Base-by-base conservation (phyloP, 805 yeast genomes). In the Teunomyces barrocoloradensis region DNA sequence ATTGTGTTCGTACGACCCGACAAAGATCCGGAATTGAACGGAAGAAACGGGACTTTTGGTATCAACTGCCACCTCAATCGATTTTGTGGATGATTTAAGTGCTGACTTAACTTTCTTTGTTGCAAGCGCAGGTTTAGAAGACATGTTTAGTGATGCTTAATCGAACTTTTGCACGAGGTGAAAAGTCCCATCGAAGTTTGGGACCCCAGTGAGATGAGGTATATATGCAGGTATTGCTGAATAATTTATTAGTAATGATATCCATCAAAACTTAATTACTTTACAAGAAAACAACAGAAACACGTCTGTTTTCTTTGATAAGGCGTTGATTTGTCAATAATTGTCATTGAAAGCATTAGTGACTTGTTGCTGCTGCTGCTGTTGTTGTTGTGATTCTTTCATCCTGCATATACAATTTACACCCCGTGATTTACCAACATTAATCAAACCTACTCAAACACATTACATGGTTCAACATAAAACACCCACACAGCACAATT, bases 1-100 rank as follows among this genome's bases (percentile, higher is more conserved):
- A 52, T 90, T 89, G 69, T 94, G 99, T 69, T 94, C 99, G 59
- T 94, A 94, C 0, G 97, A 90, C 21, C 99, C 99, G 10, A 89
- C 96, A 57, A 92, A 79, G 20, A 94, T 82, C 63, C 99, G 77
- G 55, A 92, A 86, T 57, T 76, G 80, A 6, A 29, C 43, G 9
- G 32, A 10, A 38, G 42, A 15, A 10, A 25, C 12, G 5, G 21
- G 17, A 17, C 5, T 25, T 12, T 21, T 39, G 17, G 13, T 15
- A 11, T 39, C 32, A 21, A 27, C 43, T 2, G 43, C 5, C 11
- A 45, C 47, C 29, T 42, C 44, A 30, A 40, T 40, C 25, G 34
- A 40, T 9, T 15, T 15, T 13, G 12, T 17, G 5, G 43, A 40
- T 11, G 43, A 40, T 29, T 40, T 40, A 12, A 40, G 43, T 7